Evolutionary conservation across 2,329 filamentous ascomycete species (phyloP).

Genomic region (Karstenula rhodostoma): DNA sequence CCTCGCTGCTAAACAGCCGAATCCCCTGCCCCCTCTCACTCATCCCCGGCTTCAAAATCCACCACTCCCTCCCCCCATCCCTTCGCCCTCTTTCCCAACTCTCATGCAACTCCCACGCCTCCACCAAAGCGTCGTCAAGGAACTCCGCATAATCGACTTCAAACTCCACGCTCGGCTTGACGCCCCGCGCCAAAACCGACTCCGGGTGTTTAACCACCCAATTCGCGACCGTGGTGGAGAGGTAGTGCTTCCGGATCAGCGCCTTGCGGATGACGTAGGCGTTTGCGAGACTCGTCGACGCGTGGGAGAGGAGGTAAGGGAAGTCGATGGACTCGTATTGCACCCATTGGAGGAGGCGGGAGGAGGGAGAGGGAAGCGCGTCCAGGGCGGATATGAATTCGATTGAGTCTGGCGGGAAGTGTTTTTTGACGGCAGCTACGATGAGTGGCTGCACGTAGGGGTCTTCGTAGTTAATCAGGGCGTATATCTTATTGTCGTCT

Average conservation of each 20-base stretch:
- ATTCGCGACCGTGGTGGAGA: slow-evolving; percentile 81
- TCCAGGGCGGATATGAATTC: slow-evolving; percentile 62
- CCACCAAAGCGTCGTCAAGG: slow-evolving; percentile 88
- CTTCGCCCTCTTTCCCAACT: slow-evolving; percentile 68
- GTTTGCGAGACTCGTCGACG: slow-evolving; percentile 74
- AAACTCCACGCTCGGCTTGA: slow-evolving; percentile 83
- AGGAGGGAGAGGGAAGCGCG: slow-evolving; percentile 56
- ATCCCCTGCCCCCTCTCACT: slow-evolving; percentile 96
- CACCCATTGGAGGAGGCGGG: slow-evolving; percentile 76
- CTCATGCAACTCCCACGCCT: slow-evolving; percentile 85
- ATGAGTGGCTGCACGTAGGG: slow-evolving; percentile 89
- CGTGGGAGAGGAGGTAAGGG: slow-evolving; percentile 71
- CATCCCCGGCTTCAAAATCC: slow-evolving; percentile 98
- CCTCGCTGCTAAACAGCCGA: slow-evolving; percentile 83
- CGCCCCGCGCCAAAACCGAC: slow-evolving; percentile 72
- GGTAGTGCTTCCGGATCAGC: slow-evolving; percentile 93
- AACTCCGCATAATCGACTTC: slow-evolving; percentile 98
- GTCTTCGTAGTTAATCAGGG: slow-evolving; percentile 85
- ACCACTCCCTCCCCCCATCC: slow-evolving; percentile 73
- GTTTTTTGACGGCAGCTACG: slow-evolving; percentile 70
- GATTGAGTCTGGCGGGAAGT: slow-evolving; percentile 65
- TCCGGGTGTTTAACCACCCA: slow-evolving; percentile 86
- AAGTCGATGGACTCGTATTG: slow-evolving; percentile 92
- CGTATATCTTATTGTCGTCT: slow-evolving; percentile 62
- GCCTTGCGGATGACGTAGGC: slow-evolving; percentile 97